These are phyloP conservation scores for Circinella minor DNA, from an alignment of 371 early-diverging fungal genomes.

Conservation along the genomic window DNA sequence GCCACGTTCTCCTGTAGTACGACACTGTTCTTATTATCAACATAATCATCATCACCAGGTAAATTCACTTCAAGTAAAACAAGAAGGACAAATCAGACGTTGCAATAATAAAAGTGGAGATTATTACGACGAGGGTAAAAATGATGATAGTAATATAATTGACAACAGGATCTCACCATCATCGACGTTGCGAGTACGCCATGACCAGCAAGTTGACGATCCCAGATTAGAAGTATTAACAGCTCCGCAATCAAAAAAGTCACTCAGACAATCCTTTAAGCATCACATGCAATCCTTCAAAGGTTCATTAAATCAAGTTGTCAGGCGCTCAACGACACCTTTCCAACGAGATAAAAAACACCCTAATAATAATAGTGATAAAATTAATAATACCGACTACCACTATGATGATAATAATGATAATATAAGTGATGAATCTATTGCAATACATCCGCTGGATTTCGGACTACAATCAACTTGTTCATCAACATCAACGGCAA, in stretches of 20 bases:
- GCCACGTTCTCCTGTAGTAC: background rate
- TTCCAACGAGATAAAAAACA: background rate
- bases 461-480: background rate
- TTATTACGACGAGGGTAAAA: too few species aligned
- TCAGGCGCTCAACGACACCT: slow-evolving; percentile 17
- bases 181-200: slow-evolving; percentile 14
- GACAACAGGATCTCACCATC: background rate
- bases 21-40: background rate
- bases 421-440: background rate
- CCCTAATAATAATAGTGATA: background rate
- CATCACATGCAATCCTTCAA: slow-evolving; percentile 19
- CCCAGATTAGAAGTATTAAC: background rate
- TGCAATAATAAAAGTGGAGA: background rate
- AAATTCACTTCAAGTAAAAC: too few species aligned
- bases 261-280: slow-evolving; percentile 18
- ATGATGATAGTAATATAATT: background rate
- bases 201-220: background rate
- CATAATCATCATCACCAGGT: background rate
- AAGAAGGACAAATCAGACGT: background rate
- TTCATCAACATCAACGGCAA: too few species aligned
- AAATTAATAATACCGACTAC: too few species aligned
- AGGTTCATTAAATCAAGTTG: slow-evolving; percentile 20
- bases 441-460: slow-evolving; percentile 5
- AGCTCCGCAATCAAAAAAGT: slow-evolving; percentile 10
- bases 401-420: too few species aligned